phyloP scores from a whole-genome alignment of 1,284 basidiomycete genomes.

The Fomitopsis pinicola region DNA sequence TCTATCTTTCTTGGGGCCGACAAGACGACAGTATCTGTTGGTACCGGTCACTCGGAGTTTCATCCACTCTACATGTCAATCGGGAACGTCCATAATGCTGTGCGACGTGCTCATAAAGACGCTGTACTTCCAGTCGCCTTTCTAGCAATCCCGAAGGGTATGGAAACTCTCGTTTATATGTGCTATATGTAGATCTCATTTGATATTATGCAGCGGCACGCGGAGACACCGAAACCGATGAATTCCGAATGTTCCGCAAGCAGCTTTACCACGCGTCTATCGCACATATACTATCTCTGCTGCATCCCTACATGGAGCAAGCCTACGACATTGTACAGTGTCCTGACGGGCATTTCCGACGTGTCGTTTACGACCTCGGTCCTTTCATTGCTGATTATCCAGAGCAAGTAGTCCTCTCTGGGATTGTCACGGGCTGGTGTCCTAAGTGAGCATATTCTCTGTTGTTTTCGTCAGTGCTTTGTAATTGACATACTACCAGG shows the following conservation, averaged over 20 bases:
- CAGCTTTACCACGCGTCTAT: conserved; percentile 4
- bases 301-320: conserved; percentile 15
- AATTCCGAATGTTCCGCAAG: too few relatives aligned
- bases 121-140: conserved; percentile 16
- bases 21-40: conserved; percentile 21
- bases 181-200: too few relatives aligned
- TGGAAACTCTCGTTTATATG: neutral
- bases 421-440: conserved; percentile 17
- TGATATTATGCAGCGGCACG: too few relatives aligned
- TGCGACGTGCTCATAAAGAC: conserved; percentile 18
- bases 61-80: conserved; percentile 15
- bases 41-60: conserved; percentile 18
- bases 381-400: conserved; percentile 30
- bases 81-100: conserved; percentile 15
- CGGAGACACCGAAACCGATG: too few relatives aligned
- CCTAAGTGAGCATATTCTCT: conserved; percentile 7
- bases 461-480: too few relatives aligned
- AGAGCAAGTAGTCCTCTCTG: conserved; percentile 17
- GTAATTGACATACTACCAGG: too few relatives aligned
- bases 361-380: conserved; percentile 22
- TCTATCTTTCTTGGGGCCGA: neutral
- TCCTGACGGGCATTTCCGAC: conserved; percentile 19
- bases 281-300: conserved; percentile 10
- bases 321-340: conserved; percentile 16
- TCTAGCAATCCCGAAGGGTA: conserved; percentile 23